These are phyloP conservation scores for Sclerospora graminicola DNA, from an alignment of 352 stramenopile species.

Conservation along the genomic window DNA sequence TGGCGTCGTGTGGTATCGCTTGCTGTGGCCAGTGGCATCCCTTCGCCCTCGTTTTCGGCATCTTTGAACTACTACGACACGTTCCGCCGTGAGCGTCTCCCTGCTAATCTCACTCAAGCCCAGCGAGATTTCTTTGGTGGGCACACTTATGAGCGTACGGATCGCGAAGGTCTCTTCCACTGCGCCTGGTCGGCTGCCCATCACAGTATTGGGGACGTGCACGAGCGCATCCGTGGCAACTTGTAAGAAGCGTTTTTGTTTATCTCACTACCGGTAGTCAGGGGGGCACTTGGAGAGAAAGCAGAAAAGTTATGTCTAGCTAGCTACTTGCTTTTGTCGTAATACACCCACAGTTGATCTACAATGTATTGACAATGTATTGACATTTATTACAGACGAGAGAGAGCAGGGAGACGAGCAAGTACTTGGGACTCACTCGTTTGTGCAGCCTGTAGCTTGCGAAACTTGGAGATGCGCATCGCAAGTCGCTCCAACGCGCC, in stretches of 20 bases:
- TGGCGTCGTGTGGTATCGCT: conserved; percentile 96
- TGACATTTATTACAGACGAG: conserved; percentile 57
- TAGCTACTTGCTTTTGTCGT: too few species aligned
- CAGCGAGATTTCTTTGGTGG: conserved; percentile 99
- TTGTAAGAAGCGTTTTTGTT: conserved; percentile 69
- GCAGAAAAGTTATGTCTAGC: too few species aligned
- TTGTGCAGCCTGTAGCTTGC: conserved; percentile 46
- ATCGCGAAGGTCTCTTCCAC: conserved; percentile 93
- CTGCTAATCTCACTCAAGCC: conserved; percentile 97
- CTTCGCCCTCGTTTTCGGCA: conserved; percentile 83
- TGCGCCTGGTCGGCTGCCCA: conserved; percentile 96
- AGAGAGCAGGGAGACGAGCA: conserved; percentile 49
- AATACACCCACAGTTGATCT: too few species aligned
- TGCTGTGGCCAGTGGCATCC: conserved; percentile 90
- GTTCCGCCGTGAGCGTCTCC: conserved; percentile 92
- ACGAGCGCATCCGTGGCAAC: conserved; percentile 90
- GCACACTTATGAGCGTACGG: conserved; percentile 96
- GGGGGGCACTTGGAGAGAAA: too few species aligned
- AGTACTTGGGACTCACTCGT: conserved; percentile 51
- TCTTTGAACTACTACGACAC: conserved; percentile 98
- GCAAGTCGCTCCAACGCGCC: conserved; percentile 54
- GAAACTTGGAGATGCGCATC: conserved; percentile 55
- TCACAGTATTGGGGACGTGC: conserved; percentile 94
- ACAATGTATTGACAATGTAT: too few species aligned
- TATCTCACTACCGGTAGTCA: too few species aligned